phyloP scores from a whole-genome alignment of 2,329 filamentous ascomycete species.

The Sodiomyces alkalinus region DNA sequence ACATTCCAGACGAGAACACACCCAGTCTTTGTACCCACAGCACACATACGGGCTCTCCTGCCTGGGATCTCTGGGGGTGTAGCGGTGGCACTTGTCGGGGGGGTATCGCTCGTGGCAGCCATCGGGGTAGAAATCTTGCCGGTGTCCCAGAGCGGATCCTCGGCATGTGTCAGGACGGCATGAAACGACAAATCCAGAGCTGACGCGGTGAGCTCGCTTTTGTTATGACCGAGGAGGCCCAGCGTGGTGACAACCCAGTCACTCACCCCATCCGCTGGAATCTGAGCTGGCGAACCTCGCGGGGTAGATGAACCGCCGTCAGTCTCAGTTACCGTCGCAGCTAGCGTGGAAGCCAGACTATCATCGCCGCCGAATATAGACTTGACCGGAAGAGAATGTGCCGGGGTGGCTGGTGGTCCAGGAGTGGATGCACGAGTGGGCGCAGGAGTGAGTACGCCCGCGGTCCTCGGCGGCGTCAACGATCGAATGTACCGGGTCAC shows the following conservation, averaged over 20 bases:
- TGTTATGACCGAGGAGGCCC: constrained; percentile 20
- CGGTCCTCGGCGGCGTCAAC: constrained; percentile 5
- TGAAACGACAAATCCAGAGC: constrained; percentile 62
- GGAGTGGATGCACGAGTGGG: no score
- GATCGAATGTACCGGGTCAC: constrained; percentile 29
- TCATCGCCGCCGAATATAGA: constrained; percentile 15
- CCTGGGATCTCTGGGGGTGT: constrained; percentile 87
- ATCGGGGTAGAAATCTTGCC: constrained; percentile 17
- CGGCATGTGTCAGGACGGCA: constrained; percentile 53
- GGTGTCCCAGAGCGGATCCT: constrained; percentile 50
- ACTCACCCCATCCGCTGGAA: neutral
- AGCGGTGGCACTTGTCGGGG: constrained; percentile 3
- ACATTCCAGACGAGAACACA: constrained; percentile 75
- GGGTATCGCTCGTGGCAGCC: constrained; percentile 28
- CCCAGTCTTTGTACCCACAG: constrained; percentile 65
- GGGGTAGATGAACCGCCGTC: no score
- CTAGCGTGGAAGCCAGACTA: neutral
- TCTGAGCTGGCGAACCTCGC: neutral
- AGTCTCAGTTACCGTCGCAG: neutral
- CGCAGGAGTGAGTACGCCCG: no score
- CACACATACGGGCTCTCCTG: constrained; percentile 65
- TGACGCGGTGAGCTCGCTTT: constrained; percentile 50
- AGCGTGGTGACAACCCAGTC: constrained; percentile 5
- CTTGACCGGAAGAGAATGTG: constrained; percentile 5
- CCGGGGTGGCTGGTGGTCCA: constrained; percentile 1